phyloP scores from a whole-genome alignment of 352 stramenopile genomes.

The Globisporangium uncinulatum region DNA sequence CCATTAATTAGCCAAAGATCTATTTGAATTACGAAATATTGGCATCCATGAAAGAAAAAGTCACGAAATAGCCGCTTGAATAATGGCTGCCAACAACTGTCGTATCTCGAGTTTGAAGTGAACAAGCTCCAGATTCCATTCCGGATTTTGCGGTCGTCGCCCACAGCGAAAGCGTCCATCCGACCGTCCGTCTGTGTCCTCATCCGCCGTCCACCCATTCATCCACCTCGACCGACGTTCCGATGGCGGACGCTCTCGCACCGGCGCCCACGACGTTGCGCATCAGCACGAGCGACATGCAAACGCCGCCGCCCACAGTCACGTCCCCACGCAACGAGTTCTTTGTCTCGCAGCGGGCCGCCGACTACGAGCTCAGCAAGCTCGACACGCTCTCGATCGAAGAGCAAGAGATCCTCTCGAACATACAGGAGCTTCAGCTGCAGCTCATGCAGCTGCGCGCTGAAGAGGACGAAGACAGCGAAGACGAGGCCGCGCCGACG shows the following conservation, averaged over 20 bases:
- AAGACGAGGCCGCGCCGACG: constrained; percentile 30
- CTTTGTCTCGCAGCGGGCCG: constrained; percentile 63
- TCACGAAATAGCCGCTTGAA: background rate
- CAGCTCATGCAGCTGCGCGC: constrained; percentile 78
- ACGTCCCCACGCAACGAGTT: constrained; percentile 71
- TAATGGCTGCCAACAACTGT: background rate
- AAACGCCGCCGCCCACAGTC: constrained; percentile 1
- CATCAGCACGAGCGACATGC: constrained; percentile 10
- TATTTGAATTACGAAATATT: too few relatives aligned
- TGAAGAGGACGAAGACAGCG: constrained; percentile 57
- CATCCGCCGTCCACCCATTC: too few relatives aligned
- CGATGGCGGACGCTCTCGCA: background rate
- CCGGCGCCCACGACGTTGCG: background rate
- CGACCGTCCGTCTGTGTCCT: background rate
- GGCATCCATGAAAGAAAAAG: too few relatives aligned
- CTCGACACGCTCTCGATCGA: constrained; percentile 71
- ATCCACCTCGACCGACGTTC: background rate
- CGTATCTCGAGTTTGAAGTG: constrained; percentile 3
- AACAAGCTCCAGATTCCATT: background rate
- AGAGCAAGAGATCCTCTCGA: constrained; percentile 86
- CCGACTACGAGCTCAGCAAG: constrained; percentile 63
- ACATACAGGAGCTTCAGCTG: constrained; percentile 87
- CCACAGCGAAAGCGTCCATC: background rate
- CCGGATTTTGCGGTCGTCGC: background rate
- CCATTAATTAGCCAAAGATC: too few relatives aligned